phyloP scores from a whole-genome alignment of 2,329 filamentous ascomycete species.

The Beauveria sp. region DNA sequence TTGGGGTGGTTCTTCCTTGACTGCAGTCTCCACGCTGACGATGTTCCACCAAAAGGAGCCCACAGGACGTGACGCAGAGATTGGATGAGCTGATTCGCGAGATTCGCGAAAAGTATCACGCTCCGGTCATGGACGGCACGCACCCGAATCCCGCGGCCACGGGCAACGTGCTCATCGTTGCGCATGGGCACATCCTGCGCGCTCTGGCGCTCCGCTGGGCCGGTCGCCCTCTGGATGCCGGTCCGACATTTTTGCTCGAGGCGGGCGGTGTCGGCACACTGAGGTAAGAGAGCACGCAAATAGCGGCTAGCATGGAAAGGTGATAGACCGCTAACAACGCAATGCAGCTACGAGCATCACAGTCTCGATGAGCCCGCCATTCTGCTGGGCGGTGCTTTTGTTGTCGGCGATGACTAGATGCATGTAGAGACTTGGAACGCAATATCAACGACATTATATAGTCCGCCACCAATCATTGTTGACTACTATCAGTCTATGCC shows the following conservation, averaged over 20 bases:
- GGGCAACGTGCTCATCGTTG: constrained; percentile 55
- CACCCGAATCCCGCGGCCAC: constrained; percentile 28
- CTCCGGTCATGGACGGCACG: constrained; percentile 48
- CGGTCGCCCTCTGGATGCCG: constrained; percentile 63
- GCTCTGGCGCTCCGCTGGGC: constrained; percentile 86
- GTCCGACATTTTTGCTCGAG: constrained; percentile 75
- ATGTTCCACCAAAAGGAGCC: constrained; percentile 40
- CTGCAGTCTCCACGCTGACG: too few relatives aligned
- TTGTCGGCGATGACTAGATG: constrained; percentile 31
- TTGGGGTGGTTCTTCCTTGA: too few relatives aligned
- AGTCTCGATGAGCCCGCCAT: constrained; percentile 73
- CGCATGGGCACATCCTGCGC: constrained; percentile 82
- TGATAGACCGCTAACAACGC: constrained; percentile 8
- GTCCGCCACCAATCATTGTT: too few relatives aligned
- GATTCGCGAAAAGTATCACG: constrained; percentile 60
- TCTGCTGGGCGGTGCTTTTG: constrained; percentile 65
- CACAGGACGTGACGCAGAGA: constrained; percentile 62
- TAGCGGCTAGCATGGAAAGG: not conserved
- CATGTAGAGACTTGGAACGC: not conserved
- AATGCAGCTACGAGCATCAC: constrained; percentile 66
- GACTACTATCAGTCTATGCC: too few relatives aligned
- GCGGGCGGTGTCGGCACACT: constrained; percentile 77
- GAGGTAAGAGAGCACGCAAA: constrained; percentile 41
- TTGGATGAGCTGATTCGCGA: constrained; percentile 70
- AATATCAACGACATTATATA: too few relatives aligned